phyloP scores from a whole-genome alignment of 2,329 filamentous ascomycete genomes.

The Tolypocladium endophyticum region DNA sequence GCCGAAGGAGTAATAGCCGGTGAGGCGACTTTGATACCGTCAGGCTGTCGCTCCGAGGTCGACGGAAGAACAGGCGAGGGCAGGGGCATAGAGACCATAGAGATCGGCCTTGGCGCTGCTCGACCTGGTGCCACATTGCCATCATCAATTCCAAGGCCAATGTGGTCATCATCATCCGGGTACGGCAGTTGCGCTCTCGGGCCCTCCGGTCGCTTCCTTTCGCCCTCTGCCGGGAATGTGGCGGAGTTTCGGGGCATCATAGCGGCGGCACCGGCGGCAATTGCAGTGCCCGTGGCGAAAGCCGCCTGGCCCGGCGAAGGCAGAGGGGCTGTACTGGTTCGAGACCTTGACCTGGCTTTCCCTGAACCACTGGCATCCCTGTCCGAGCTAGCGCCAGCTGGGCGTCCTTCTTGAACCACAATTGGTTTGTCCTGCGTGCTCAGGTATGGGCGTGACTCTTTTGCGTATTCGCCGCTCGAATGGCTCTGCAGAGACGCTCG shows the following conservation, averaged over 20 bases:
- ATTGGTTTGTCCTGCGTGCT: conserved; percentile 23
- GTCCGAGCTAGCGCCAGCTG: conserved; percentile 10
- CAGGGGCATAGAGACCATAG: conserved; percentile 14
- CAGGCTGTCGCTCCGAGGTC: background rate
- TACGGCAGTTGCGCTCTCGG: conserved; percentile 22
- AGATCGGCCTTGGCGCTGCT: background rate
- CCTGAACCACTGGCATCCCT: conserved; percentile 10
- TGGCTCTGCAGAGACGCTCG: conserved; percentile 17
- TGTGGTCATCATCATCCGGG: conserved; percentile 23
- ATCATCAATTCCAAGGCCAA: conserved; percentile 11
- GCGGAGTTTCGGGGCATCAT: conserved; percentile 14
- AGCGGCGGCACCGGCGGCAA: conserved; percentile 3
- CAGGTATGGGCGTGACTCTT: conserved; percentile 14
- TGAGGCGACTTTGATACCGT: background rate
- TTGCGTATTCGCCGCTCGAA: conserved; percentile 28
- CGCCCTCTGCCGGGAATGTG: conserved; percentile 19
- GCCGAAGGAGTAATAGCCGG: conserved; percentile 3
- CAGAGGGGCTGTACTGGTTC: conserved; percentile 21
- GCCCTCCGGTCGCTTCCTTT: conserved; percentile 9
- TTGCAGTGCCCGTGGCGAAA: conserved; percentile 1
- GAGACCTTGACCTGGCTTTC: conserved; percentile 20
- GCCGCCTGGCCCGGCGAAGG: conserved; percentile 17
- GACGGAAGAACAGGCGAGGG: background rate
- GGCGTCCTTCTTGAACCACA: conserved; percentile 23
- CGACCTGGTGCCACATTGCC: background rate